Conservation (phyloP, 75 land plant species). For the Ceratopteris richardii region DNA sequence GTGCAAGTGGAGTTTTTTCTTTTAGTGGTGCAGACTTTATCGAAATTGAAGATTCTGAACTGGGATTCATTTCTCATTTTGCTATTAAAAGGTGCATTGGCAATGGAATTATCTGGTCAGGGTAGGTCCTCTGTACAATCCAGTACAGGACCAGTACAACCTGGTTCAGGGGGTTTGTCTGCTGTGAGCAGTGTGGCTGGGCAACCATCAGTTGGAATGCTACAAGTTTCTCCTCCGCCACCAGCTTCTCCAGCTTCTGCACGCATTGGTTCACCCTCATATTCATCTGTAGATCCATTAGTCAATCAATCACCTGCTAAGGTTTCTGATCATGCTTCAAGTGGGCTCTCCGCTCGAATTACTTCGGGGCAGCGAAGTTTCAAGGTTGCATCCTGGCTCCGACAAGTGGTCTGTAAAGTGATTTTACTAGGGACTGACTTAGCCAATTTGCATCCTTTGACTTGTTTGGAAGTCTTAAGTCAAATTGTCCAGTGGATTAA, state of each 20-base stretch:
- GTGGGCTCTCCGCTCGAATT: constrained; percentile 18
- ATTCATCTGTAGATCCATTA: constrained; percentile 44
- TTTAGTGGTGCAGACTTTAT: constrained; percentile 63
- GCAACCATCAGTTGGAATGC: constrained; percentile 19
- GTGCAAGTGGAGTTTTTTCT: constrained; percentile 84
- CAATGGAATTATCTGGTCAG: constrained; percentile 41
- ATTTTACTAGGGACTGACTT: constrained; percentile 56
- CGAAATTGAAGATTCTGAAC: constrained; percentile 52
- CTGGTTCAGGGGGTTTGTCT: constrained; percentile 16
- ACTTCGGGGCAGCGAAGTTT: not conserved
- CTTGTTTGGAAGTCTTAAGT: constrained; percentile 62
- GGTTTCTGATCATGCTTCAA: constrained; percentile 28
- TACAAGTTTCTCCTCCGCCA: constrained; percentile 38
- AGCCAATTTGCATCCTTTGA: constrained; percentile 67
- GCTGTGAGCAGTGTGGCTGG: constrained; percentile 18
- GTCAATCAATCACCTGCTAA: constrained; percentile 50
- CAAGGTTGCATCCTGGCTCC: constrained; percentile 45
- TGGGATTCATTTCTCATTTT: constrained; percentile 88
- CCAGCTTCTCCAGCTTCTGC: constrained; percentile 69
- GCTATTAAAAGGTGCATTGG: constrained; percentile 53
- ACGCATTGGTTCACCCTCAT: constrained; percentile 72
- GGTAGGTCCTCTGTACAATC: constrained; percentile 22
- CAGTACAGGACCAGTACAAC: not conserved
- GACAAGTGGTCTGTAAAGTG: constrained; percentile 79
- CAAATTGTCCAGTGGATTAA: constrained; percentile 83